Percentiles rank a stretch among this genome's conserved stretches.
These are phyloP conservation scores for Letharia columbiana DNA, from an alignment of 495 filamentous ascomycete species.

Conservation along the genomic window DNA sequence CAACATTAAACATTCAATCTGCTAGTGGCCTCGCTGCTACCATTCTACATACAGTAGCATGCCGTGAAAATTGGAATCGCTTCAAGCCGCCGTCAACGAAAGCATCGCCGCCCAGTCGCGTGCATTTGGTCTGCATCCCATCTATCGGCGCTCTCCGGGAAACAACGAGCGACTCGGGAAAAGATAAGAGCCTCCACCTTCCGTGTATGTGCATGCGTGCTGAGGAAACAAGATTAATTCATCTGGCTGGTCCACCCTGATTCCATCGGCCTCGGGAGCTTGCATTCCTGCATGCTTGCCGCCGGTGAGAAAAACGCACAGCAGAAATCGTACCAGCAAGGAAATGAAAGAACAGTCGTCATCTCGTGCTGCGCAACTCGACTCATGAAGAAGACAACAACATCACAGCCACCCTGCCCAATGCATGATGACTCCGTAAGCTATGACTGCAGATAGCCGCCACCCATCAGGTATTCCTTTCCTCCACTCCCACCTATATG, in stretches of 20 bases:
- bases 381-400: conserved; percentile 15
- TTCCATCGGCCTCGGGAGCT: conserved; percentile 13
- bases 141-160: background rate
- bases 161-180: conserved; percentile 11
- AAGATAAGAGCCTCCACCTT: conserved; percentile 8
- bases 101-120: background rate
- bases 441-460: conserved; percentile 23
- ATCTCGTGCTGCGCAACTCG: conserved; percentile 16
- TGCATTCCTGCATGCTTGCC: conserved; percentile 8
- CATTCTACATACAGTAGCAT: background rate
- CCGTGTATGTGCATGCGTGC: conserved; percentile 2
- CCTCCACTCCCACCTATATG: conserved; percentile 28
- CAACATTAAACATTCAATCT: background rate
- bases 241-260: conserved; percentile 5
- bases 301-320: conserved; percentile 7
- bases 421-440: conserved; percentile 22
- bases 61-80: background rate
- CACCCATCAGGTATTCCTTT: conserved; percentile 18
- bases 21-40: background rate
- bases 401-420: conserved; percentile 9
- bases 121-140: conserved; percentile 9
- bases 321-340: conserved; percentile 13
- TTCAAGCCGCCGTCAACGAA: background rate
- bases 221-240: background rate
- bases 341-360: conserved; percentile 16